These are phyloP conservation scores for Talaromyces sp. DNA, from an alignment of 2,329 filamentous ascomycete species.

Conservation along the genomic window DNA sequence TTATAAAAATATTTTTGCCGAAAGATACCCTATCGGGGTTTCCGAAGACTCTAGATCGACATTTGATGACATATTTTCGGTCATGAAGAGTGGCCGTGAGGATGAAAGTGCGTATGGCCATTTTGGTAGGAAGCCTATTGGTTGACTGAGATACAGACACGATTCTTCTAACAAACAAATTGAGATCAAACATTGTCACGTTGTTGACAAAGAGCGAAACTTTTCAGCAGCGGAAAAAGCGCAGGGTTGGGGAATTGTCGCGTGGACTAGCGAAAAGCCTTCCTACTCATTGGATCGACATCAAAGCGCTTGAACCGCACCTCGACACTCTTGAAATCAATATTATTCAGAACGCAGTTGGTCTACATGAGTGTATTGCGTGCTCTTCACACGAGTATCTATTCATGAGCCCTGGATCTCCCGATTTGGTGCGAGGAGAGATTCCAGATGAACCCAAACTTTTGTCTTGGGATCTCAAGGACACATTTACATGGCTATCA, in stretches of 20 bases:
- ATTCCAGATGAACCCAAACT: neutral
- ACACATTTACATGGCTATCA: neutral
- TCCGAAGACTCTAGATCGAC: neutral
- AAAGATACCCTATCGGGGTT: neutral
- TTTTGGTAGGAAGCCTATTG: neutral
- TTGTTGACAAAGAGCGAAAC: neutral
- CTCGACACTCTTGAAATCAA: neutral
- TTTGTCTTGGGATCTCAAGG: neutral
- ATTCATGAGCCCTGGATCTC: neutral
- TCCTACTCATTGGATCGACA: neutral
- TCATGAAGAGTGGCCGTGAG: neutral
- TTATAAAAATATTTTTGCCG: neutral
- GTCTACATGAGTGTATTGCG: neutral
- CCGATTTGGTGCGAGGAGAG: slow-evolving; percentile 1
- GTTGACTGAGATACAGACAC: neutral
- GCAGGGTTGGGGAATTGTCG: neutral
- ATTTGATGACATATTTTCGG: neutral
- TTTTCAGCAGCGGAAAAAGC: neutral
- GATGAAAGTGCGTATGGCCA: neutral
- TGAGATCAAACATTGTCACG: neutral
- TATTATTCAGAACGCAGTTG: neutral
- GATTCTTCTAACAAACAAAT: neutral
- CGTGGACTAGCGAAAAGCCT: neutral
- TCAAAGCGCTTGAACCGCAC: neutral
- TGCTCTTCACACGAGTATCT: slow-evolving; percentile 1